Evolutionary conservation across 371 early-diverging fungal species (phyloP).

Genomic region (Coemansia sp.): DNA sequence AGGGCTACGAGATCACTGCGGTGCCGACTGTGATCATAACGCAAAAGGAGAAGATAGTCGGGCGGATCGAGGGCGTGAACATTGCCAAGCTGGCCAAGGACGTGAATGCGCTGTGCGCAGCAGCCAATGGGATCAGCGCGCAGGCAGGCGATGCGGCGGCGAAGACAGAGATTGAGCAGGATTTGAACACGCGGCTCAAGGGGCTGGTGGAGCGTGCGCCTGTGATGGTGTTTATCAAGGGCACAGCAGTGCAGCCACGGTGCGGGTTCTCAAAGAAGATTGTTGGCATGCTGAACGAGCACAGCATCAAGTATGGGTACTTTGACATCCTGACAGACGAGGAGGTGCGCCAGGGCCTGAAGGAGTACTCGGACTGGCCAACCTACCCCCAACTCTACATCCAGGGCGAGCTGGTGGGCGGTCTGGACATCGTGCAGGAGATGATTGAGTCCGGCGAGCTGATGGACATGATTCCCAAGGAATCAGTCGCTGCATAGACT

Average conservation of each 20-base stretch:
- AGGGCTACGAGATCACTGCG: constrained; percentile 81
- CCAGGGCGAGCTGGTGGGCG: constrained; percentile 91
- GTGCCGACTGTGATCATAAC: constrained; percentile 90
- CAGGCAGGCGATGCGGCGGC: constrained; percentile 21
- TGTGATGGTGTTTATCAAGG: constrained; percentile 96
- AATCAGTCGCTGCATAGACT: constrained; percentile 7
- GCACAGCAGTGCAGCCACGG: constrained; percentile 76
- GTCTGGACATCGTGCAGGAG: constrained; percentile 90
- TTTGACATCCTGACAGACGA: constrained; percentile 89
- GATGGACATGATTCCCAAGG: constrained; percentile 40
- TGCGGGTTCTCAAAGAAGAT: constrained; percentile 88
- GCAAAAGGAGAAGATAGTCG: constrained; percentile 67
- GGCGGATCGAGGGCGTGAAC: constrained; percentile 87
- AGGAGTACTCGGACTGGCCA: constrained; percentile 71
- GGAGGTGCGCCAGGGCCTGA: constrained; percentile 76
- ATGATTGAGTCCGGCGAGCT: constrained; percentile 66
- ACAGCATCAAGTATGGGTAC: constrained; percentile 69
- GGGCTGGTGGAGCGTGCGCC: constrained; percentile 65
- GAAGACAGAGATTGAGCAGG: constrained; percentile 76
- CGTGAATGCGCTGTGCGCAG: constrained; percentile 67
- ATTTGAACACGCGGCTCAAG: constrained; percentile 68
- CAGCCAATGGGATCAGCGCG: constrained; percentile 20
- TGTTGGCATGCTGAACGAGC: constrained; percentile 67
- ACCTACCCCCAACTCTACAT: constrained; percentile 91
- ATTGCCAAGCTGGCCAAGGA: constrained; percentile 70